A percentile compares a stretch with the other conserved stretches of the same genome.
phyloP scores from a whole-genome alignment of 306 rosid genomes.

The Dalbergia oliveri region DNA sequence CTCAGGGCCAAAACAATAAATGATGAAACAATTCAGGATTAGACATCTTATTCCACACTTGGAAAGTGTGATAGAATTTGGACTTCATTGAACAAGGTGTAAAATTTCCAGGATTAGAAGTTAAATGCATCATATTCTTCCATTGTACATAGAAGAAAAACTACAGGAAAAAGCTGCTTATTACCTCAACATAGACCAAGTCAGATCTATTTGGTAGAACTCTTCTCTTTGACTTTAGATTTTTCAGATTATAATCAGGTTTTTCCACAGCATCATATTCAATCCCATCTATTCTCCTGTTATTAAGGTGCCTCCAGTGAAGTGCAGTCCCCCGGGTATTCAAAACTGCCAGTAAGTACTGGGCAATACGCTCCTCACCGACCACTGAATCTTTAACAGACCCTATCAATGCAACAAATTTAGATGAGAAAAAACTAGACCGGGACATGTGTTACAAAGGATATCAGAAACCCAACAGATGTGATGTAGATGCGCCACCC shows the following conservation, averaged over 20 bases:
- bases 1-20: slow-evolving; percentile 4
- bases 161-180: not conserved
- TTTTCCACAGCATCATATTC: slow-evolving; percentile 55
- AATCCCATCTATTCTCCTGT: slow-evolving; percentile 71
- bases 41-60: not conserved
- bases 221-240: slow-evolving; percentile 69
- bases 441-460: slow-evolving; percentile 3
- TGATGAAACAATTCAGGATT: slow-evolving; percentile 8
- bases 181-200: slow-evolving; percentile 76
- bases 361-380: slow-evolving; percentile 93
- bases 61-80: slow-evolving; percentile 23
- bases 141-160: slow-evolving; percentile 14
- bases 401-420: slow-evolving; percentile 60
- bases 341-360: slow-evolving; percentile 82
- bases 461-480: slow-evolving; percentile 35
- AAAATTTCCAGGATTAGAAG: slow-evolving; percentile 29
- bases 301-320: slow-evolving; percentile 78
- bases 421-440: slow-evolving; percentile 31
- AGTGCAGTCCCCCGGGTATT: slow-evolving; percentile 80
- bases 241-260: slow-evolving; percentile 62
- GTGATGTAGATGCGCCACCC: slow-evolving; percentile 5
- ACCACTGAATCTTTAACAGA: slow-evolving; percentile 93
- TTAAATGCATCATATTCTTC: slow-evolving; percentile 39
- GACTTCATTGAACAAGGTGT: not conserved
- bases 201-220: slow-evolving; percentile 64